Conservation (phyloP, 768 basidiomycete genomes). For the Gymnopilus junonius region DNA sequence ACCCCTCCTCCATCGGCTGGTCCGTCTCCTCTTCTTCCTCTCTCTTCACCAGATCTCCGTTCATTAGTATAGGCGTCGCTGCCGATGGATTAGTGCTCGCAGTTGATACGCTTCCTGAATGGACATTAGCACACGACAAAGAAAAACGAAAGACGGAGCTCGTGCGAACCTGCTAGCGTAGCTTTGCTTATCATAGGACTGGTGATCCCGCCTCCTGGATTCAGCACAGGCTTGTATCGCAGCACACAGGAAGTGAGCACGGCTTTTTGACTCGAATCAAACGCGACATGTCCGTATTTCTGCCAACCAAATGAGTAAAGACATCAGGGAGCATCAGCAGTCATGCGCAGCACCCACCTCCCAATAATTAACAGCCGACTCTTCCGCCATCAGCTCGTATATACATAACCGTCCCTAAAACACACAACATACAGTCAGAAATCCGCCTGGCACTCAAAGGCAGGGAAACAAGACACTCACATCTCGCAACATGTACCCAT, state of each 20-base stretch:
- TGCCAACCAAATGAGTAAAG: conserved; percentile 39
- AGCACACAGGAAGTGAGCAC: conserved; percentile 92
- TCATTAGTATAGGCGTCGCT: background rate
- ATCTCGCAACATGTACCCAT: conserved; percentile 88
- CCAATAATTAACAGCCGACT: conserved; percentile 96
- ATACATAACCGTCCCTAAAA: conserved; percentile 86
- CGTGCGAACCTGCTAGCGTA: conserved; percentile 17
- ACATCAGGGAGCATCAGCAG: no score
- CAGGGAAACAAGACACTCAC: conserved; percentile 51
- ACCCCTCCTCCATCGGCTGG: conserved; percentile 64
- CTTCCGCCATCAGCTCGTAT: conserved; percentile 98
- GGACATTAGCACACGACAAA: background rate
- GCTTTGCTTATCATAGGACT: conserved; percentile 32
- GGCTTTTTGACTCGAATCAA: conserved; percentile 90
- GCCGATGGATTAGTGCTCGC: conserved; percentile 9
- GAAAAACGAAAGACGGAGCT: background rate
- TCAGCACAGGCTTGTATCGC: conserved; percentile 73
- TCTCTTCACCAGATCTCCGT: conserved; percentile 22
- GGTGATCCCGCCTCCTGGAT: conserved; percentile 31
- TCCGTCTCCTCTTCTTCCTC: conserved; percentile 25
- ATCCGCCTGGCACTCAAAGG: no score
- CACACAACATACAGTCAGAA: conserved; percentile 3
- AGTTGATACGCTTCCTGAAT: background rate
- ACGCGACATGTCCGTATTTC: conserved; percentile 96
- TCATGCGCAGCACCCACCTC: conserved; percentile 80